A percentile compares a stretch with the other conserved stretches of the same genome.
Conservation (phyloP, 306 rosid species). For the Prunus persica region Prunus_persica_NCBIv2 NC_034009.1:8054501-8055000, state of each 20-base stretch:
- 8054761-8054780: not conserved
- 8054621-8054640: conserved; percentile 65
- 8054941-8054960: conserved; percentile 58
- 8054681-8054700: conserved; percentile 45
- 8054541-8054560: not conserved
- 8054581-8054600: not conserved
- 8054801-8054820: conserved; percentile 9
- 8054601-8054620: conserved; percentile 30
- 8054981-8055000: not conserved
- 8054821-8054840: conserved; percentile 37
- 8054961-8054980: not conserved
- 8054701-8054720: conserved; percentile 46
- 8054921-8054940: conserved; percentile 69
- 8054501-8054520: not conserved
- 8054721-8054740: conserved; percentile 80
- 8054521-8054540: not conserved
- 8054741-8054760: conserved; percentile 42
- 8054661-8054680: conserved; percentile 61
- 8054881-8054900: conserved; percentile 51
- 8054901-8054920: conserved; percentile 56
- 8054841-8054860: conserved; percentile 46
- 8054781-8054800: not conserved
- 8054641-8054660: conserved; percentile 46
- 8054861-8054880: conserved; percentile 70
- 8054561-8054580: no score